These are phyloP conservation scores for Hypoxylon rickii DNA, from an alignment of 495 filamentous ascomycete species.

Conservation along the genomic window DNA sequence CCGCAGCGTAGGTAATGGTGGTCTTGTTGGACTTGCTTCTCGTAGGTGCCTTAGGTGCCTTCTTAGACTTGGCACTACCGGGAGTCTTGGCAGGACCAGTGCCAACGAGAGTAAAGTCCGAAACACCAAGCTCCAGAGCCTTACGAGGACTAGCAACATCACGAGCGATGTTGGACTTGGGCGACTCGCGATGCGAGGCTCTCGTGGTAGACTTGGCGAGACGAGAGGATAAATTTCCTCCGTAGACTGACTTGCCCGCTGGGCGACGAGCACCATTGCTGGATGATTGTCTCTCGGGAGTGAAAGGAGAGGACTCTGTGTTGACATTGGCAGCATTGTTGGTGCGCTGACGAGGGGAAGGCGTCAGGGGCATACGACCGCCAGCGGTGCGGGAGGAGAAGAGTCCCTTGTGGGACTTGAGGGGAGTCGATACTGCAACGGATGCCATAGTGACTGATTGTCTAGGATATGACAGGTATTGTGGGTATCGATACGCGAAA, in stretches of 20 bases:
- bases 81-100: constrained; percentile 76
- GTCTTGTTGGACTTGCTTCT: constrained; percentile 76
- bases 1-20: constrained; percentile 80
- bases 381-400: constrained; percentile 93
- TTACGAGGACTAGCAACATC: constrained; percentile 66
- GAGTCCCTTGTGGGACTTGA: constrained; percentile 90
- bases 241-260: constrained; percentile 70
- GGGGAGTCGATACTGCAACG: constrained; percentile 82
- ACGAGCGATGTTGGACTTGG: constrained; percentile 93
- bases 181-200: constrained; percentile 70
- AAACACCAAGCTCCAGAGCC: constrained; percentile 88
- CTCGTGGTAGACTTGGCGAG: constrained; percentile 70
- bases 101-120: constrained; percentile 88
- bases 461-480: constrained; percentile 38
- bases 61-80: constrained; percentile 66
- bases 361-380: constrained; percentile 91
- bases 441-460: constrained; percentile 74
- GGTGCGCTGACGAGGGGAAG: constrained; percentile 72
- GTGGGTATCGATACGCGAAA: constrained; percentile 37
- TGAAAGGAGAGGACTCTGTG: constrained; percentile 72
- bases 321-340: constrained; percentile 55
- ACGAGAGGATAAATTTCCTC: constrained; percentile 70
- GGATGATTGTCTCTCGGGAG: constrained; percentile 66
- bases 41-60: constrained; percentile 60
- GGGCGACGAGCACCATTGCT: constrained; percentile 54